phyloP scores from a whole-genome alignment of 2,329 filamentous ascomycete genomes.

The Neurospora crassa region DNA sequence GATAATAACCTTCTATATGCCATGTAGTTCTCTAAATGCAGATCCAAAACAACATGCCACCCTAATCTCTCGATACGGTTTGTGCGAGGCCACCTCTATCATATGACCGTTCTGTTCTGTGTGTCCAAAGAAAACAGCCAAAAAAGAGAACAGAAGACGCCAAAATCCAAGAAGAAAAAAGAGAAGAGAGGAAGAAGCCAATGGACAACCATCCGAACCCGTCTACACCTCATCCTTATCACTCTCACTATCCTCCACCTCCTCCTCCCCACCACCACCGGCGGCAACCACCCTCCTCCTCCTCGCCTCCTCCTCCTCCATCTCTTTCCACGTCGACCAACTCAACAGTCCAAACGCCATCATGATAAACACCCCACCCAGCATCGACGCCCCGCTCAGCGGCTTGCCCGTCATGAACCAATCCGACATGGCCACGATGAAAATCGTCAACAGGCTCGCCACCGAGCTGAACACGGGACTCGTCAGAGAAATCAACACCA shows the following conservation, averaged over 20 bases:
- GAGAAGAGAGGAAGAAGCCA: background rate
- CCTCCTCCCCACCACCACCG: slow-evolving; percentile 11
- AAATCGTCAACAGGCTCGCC: slow-evolving; percentile 88
- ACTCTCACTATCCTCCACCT: slow-evolving; percentile 12
- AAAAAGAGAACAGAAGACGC: background rate
- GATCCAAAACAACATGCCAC: background rate
- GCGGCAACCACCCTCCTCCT: slow-evolving; percentile 36
- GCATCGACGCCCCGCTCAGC: slow-evolving; percentile 63
- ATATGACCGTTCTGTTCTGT: background rate
- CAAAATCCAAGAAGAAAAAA: background rate
- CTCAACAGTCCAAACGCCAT: slow-evolving; percentile 77
- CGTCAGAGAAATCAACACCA: slow-evolving; percentile 86
- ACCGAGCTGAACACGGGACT: slow-evolving; percentile 88
- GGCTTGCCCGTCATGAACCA: slow-evolving; percentile 75
- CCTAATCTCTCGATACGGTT: accelerated
- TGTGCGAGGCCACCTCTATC: background rate
- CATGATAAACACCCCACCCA: slow-evolving; percentile 81
- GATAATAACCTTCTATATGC: background rate
- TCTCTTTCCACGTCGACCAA: slow-evolving; percentile 89
- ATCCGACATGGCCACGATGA: slow-evolving; percentile 88
- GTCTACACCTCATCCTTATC: slow-evolving; percentile 8
- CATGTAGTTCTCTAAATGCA: background rate
- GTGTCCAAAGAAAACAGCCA: background rate
- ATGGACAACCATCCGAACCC: background rate
- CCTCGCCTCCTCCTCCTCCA: slow-evolving; percentile 70